Conservation (phyloP, 305 asterid genomes). For the Petunia hybrid region DNA sequence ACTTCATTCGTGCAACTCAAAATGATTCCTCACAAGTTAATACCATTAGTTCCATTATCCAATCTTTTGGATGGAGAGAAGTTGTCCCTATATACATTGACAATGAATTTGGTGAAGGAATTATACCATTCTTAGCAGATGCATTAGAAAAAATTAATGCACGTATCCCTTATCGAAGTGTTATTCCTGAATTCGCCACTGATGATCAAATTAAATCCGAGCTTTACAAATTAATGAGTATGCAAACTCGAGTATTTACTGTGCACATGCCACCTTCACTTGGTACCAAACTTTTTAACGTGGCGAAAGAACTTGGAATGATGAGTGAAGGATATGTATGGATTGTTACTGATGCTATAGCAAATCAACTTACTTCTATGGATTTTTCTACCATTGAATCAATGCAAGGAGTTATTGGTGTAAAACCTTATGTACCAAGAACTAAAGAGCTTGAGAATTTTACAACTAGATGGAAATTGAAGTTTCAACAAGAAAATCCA, state of each 20-base stretch:
- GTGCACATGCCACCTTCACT: conserved; percentile 32
- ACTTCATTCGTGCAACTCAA: conserved; percentile 54
- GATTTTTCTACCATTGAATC: conserved; percentile 46
- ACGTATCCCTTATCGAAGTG: conserved; percentile 55
- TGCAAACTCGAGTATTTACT: conserved; percentile 45
- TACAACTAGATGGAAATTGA: conserved; percentile 43
- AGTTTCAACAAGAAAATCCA: conserved; percentile 33
- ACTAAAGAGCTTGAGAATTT: conserved; percentile 46
- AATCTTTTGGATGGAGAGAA: conserved; percentile 66
- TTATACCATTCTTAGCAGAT: conserved; percentile 54
- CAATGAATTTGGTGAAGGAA: conserved; percentile 63
- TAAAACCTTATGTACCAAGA: conserved; percentile 51
- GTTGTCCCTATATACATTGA: conserved; percentile 58
- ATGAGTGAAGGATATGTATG: conserved; percentile 49
- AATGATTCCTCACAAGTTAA: conserved; percentile 60
- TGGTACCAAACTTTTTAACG: conserved; percentile 11
- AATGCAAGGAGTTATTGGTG: conserved; percentile 73
- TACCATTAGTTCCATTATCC: conserved; percentile 49
- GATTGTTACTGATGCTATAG: conserved; percentile 57
- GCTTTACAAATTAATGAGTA: conserved; percentile 58
- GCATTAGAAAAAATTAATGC: conserved; percentile 50
- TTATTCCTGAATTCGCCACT: conserved; percentile 47
- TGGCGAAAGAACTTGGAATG: conserved; percentile 32
- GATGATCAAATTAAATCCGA: conserved; percentile 51
- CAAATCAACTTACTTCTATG: conserved; percentile 35